A percentile compares a stretch with the other conserved stretches of the same genome.
Conservation (phyloP, 1,139 yeast genomes). For the Saccharomycopsis hybrid region DNA sequence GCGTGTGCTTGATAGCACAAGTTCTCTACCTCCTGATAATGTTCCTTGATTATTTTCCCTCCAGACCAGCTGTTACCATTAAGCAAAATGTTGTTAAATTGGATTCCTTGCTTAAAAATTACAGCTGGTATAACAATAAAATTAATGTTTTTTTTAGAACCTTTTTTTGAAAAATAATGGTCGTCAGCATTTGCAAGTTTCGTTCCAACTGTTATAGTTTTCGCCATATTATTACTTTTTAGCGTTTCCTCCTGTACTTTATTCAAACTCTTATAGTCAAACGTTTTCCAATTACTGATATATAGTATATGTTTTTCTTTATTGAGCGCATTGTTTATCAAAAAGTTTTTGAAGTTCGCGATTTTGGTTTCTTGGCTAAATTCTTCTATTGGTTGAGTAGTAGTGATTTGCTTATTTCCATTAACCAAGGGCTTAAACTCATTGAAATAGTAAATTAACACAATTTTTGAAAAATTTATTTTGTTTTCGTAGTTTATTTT, state of each 20-base stretch:
- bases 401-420: no score
- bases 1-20: constrained; percentile 18
- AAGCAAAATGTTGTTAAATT: constrained; percentile 8
- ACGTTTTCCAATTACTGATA: not conserved
- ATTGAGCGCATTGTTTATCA: constrained; percentile 10
- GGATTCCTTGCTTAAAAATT: constrained; percentile 17
- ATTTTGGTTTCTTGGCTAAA: constrained; percentile 3
- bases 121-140: constrained; percentile 5
- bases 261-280: not conserved
- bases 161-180: not conserved
- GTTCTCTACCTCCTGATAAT: constrained; percentile 5
- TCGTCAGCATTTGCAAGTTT: not conserved
- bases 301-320: constrained; percentile 4
- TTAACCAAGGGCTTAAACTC: no score
- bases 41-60: not conserved
- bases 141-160: not conserved
- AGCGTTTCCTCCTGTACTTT: not conserved
- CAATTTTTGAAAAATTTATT: constrained; percentile 1
- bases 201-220: constrained; percentile 1
- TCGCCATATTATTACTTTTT: not conserved
- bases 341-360: constrained; percentile 9
- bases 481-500: constrained; percentile 1
- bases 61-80: constrained; percentile 14
- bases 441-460: constrained; percentile 4
- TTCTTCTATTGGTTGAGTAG: not conserved